Evolutionary conservation across 306 rosid genomes (phyloP), one percentile per base, ranked within the genome.

Genomic region (Mimosa pudica): DNA sequence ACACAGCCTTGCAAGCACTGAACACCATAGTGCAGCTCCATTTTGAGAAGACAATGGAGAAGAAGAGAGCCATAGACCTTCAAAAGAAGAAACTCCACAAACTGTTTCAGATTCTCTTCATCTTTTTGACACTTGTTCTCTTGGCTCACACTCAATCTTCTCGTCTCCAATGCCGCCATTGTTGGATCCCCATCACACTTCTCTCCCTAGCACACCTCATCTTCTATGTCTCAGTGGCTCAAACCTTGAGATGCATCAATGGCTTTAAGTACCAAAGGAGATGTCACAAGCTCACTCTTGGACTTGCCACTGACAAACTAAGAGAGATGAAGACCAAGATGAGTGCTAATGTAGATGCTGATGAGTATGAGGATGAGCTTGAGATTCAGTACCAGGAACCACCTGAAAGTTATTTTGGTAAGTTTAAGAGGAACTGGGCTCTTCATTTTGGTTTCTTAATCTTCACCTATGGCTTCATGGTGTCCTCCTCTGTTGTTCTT

Each of bases 401-500:
- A 1, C 97, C 97, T 0, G 97, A 94, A 79, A 82, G 84, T 61
- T 94, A 94, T 67, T 91, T 94, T 46, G 97, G 87, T 11, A 94
- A 94, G 93, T 94, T 94, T 20, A 94, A 91, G 92, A 88, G 97
- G 79, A 94, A 89, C 55, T 94, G 98, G 98, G 98, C 97, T n/a
- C 81, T 92, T 49, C 92, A 94, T 84, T 94, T 94, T 80, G 95
- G 86, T 0, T 94, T 94, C 78, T 90, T 94, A 91, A 87, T 92
- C 73, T 69, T 91, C 45, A 87, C 90, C 81, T 94, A 88, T 69
- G 83, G 71, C 1, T 89, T 94, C 11, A 92, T 92, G 97, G 85
- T 94, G 3, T 88, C 97, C 48, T 87, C 98, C 41, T 94, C 97
- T 18, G 92, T 92, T 17, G 94, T 91, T 80, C 90, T 94, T 80